Base-by-base conservation (phyloP, 768 basidiomycete genomes). In the Kwoniella pini region DNA sequence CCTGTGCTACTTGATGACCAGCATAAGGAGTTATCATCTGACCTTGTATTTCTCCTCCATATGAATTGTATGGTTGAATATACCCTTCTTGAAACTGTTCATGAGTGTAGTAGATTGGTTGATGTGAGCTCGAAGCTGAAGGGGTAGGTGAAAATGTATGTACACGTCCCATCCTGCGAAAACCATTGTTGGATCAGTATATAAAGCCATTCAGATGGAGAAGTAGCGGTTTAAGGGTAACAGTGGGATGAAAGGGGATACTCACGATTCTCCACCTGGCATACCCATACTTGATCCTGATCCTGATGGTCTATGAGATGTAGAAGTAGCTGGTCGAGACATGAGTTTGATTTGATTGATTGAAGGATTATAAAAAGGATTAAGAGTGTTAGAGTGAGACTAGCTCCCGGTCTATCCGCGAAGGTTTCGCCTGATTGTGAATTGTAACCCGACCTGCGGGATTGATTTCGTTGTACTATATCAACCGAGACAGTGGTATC, bases 1-100 rank as follows among this genome's bases (percentile, higher is more conserved):
- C 68, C 40, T 63, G 57, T 6, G 64, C 57, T 22, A 57, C 53
- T 40, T 67, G 53, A 58, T 67, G 65, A 21, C 60, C 60, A 24
- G 60, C 53, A 51, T 55, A 62, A 9, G 53, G 48, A 27, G 54
- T 33, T 15, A 62, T 56, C 54, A 62, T 55, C 26, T 62, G 59
- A 15, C 60, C 60, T 30, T 54, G 39, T n/a, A 62, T 50, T 3
- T 55, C 54, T 15, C 48, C 54, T 21, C 50, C 46, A 36, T 51
- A 53, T 33, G 28, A 44, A 10, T 54, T 45, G 36, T 43, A 61
- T 3, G 39, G 46, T 13, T 56, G 48, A 30, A 51, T 50, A 45
- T 36, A 38, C 26, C 30, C 45, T 28, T 56, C 43, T 7, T 17
- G 39, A 13, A 54, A n/a, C 28, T 62, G 60, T 38, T 50, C 54